Conservation (phyloP, 2,329 filamentous ascomycete genomes). For the Leptosphaerulina australis region DNA sequence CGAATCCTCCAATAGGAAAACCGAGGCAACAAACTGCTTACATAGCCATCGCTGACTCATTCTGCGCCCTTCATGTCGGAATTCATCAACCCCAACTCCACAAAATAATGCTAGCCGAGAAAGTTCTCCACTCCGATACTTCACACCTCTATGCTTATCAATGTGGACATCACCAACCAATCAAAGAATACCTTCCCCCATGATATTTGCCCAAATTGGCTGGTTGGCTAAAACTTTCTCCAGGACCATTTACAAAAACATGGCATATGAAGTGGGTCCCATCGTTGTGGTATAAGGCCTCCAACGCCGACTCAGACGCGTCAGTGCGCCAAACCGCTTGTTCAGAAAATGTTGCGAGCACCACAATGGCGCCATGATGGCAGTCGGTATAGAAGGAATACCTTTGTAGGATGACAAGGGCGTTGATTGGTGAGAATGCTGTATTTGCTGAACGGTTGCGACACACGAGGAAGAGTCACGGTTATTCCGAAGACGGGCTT, state of each 20-base stretch:
- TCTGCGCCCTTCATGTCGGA: conserved; percentile 11
- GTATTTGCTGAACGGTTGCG: background rate
- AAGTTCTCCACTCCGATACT: conserved; percentile 7
- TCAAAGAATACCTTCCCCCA: no score
- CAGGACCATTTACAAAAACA: background rate
- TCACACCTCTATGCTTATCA: no score
- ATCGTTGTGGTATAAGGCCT: background rate
- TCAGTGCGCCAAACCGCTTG: background rate
- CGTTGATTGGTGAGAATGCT: background rate
- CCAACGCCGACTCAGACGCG: background rate
- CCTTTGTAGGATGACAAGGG: no score
- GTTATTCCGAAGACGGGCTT: conserved; percentile 8
- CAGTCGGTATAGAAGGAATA: no score
- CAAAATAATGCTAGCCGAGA: conserved; percentile 10
- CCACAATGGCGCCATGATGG: background rate
- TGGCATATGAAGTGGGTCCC: background rate
- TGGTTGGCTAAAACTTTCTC: conserved; percentile 1
- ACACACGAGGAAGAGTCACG: conserved; percentile 8
- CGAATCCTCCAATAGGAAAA: background rate
- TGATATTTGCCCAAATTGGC: background rate
- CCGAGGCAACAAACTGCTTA: background rate
- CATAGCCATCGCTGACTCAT: conserved; percentile 11
- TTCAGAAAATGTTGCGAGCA: background rate
- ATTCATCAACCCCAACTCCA: background rate
- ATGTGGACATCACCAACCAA: no score